Percentiles rank a stretch among this genome's conserved stretches.
Evolutionary conservation across 2,329 filamentous ascomycete genomes (phyloP).

Genomic region (Arthrobotrys entomopaga): DNA sequence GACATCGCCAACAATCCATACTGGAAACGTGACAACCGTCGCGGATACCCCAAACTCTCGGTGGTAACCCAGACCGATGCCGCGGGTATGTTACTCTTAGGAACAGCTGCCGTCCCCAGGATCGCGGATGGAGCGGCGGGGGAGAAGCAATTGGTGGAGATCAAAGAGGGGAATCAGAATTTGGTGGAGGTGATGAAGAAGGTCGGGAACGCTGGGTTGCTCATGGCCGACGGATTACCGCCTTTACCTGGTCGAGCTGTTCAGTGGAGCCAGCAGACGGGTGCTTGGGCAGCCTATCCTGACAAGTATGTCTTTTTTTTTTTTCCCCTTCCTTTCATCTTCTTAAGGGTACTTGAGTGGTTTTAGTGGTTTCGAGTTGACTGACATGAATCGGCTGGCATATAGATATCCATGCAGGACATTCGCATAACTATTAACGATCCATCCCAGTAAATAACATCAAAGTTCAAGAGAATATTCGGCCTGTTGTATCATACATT

Average conservation of each 20-base stretch:
- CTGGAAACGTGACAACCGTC: conserved; percentile 91
- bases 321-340: not conserved
- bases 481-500: conserved; percentile 5
- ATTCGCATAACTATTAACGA: conserved; percentile 30
- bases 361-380: conserved; percentile 60
- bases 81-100: conserved; percentile 84
- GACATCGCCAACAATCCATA: conserved; percentile 93
- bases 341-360: conserved; percentile 5
- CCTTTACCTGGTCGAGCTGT: conserved; percentile 77
- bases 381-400: conserved; percentile 5
- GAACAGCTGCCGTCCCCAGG: conserved; percentile 82
- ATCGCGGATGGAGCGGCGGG: conserved; percentile 82
- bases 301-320: conserved; percentile 69
- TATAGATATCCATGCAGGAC: conserved; percentile 71
- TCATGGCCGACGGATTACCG: conserved; percentile 82
- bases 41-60: conserved; percentile 82
- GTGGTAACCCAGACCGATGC: conserved; percentile 85
- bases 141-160: conserved; percentile 77
- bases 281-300: conserved; percentile 76
- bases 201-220: conserved; percentile 66
- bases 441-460: not conserved
- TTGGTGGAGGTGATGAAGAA: conserved; percentile 79
- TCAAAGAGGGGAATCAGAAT: conserved; percentile 77
- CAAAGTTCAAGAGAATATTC: not conserved
- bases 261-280: conserved; percentile 67